A percentile compares a stretch with the other conserved stretches of the same genome.
Evolutionary conservation across 805 yeast species (phyloP).

Genomic region (Cyberlindnera maritima): DNA sequence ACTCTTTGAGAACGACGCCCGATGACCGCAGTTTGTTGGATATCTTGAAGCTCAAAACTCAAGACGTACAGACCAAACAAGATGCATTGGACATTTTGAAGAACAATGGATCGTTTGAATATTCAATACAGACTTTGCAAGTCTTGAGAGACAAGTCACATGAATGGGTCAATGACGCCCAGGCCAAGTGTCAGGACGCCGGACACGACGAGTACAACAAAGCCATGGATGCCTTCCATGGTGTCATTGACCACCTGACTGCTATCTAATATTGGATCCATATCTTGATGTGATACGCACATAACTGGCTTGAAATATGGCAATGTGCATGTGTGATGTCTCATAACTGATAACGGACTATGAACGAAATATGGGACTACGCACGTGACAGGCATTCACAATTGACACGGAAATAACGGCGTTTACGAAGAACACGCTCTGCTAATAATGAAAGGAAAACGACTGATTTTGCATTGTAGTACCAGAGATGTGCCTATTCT

Average conservation of each 20-base stretch:
- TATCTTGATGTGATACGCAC: no score
- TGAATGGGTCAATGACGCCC: slow-evolving; percentile 9
- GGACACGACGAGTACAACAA: background rate
- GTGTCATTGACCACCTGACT: slow-evolving; percentile 4
- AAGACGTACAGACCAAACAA: slow-evolving; percentile 46
- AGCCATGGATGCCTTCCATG: slow-evolving; percentile 8
- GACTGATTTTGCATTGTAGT: no score
- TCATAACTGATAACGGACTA: no score
- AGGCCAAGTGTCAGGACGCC: background rate
- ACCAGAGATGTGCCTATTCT: no score
- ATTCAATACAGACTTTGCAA: slow-evolving; percentile 15
- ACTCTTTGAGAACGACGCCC: slow-evolving; percentile 44
- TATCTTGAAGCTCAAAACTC: slow-evolving; percentile 52
- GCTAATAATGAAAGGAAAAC: no score
- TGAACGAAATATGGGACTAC: no score
- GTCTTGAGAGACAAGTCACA: slow-evolving; percentile 14
- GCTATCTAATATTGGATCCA: background rate
- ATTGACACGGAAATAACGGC: no score
- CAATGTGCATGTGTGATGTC: no score
- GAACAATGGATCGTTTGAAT: slow-evolving; percentile 24
- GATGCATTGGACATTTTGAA: slow-evolving; percentile 49
- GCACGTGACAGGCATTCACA: no score
- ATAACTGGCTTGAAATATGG: no score
- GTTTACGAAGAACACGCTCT: no score
- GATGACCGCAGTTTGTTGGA: slow-evolving; percentile 41